Evolutionary conservation across 164 flowering plant species (phyloP).

Genomic region (Chimonanthus praecox): DNA sequence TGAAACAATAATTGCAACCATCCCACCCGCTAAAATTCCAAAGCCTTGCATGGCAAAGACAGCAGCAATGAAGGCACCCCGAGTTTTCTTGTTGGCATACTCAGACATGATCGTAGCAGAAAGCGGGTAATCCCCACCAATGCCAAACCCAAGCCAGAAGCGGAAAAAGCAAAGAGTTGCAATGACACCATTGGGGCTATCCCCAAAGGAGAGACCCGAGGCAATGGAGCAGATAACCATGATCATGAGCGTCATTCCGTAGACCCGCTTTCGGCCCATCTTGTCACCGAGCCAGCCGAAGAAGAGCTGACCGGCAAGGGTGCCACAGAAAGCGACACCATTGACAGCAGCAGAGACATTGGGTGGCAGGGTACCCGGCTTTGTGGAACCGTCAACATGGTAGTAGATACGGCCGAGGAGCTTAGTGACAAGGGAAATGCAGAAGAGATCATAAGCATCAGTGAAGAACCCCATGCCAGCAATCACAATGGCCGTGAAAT

Average conservation of each 20-base stretch:
- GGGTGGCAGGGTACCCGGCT: conserved; percentile 37
- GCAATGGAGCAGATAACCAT: conserved; percentile 37
- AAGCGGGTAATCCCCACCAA: conserved; percentile 40
- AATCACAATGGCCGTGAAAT: conserved; percentile 75
- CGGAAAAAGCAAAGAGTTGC: conserved; percentile 37
- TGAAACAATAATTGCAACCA: conserved; percentile 26
- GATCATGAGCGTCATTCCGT: conserved; percentile 32
- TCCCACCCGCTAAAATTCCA: conserved; percentile 33
- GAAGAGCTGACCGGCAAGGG: conserved; percentile 42
- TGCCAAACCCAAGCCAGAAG: conserved; percentile 42
- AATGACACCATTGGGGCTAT: conserved; percentile 17
- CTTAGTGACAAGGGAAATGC: conserved; percentile 60
- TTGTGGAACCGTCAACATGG: conserved; percentile 4
- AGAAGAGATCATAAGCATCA: conserved; percentile 83
- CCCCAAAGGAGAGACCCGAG: conserved; percentile 35
- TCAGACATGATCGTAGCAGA: conserved; percentile 45
- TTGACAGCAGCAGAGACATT: conserved; percentile 37
- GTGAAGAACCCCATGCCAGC: conserved; percentile 97
- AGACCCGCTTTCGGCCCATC: conserved; percentile 35
- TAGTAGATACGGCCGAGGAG: conserved; percentile 43
- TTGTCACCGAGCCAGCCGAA: conserved; percentile 44
- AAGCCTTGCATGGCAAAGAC: conserved; percentile 42
- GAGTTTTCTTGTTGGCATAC: conserved; percentile 36
- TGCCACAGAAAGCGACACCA: conserved; percentile 39
- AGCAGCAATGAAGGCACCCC: conserved; percentile 33